These are phyloP conservation scores for Boletus coccyginus DNA, from an alignment of 768 basidiomycete species.

Conservation along the genomic window DNA sequence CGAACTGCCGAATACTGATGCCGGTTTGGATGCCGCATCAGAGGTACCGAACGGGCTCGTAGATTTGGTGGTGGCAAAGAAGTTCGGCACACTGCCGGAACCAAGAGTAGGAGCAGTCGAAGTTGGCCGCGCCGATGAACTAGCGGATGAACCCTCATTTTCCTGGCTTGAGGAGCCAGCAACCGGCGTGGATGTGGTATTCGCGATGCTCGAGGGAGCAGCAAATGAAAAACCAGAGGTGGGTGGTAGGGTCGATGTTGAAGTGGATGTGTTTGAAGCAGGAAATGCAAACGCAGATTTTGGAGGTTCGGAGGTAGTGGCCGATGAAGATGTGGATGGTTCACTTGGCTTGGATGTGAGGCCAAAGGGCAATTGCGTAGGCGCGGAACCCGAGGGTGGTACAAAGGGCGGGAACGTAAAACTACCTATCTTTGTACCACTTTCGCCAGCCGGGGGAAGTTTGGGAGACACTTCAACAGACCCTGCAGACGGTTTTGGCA, in stretches of 20 bases:
- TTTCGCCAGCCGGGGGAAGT: conserved; percentile 13
- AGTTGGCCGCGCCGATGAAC: conserved; percentile 8
- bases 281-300: conserved; percentile 32
- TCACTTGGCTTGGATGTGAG: conserved; percentile 21
- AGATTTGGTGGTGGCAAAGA: conserved; percentile 22
- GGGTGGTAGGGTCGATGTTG: conserved; percentile 7
- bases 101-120: conserved; percentile 15
- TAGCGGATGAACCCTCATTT: conserved; percentile 3
- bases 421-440: conserved; percentile 16
- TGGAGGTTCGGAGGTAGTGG: conserved; percentile 16
- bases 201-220: conserved; percentile 6
- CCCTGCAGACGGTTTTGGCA: conserved; percentile 36
- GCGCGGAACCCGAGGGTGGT: conserved; percentile 16
- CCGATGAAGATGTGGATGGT: conserved; percentile 7
- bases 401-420: conserved; percentile 28
- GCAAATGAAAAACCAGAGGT: conserved; percentile 20
- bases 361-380: conserved; percentile 12
- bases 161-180: conserved; percentile 10
- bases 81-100: conserved; percentile 16
- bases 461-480: conserved; percentile 15
- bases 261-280: conserved; percentile 3
- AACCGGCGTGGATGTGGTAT: conserved; percentile 2
- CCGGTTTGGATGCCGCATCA: conserved; percentile 23
- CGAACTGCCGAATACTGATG: conserved; percentile 24
- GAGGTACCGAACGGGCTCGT: conserved; percentile 15